phyloP scores from a whole-genome alignment of 2,329 filamentous ascomycete genomes.

The Aspergillus sp. region DNA sequence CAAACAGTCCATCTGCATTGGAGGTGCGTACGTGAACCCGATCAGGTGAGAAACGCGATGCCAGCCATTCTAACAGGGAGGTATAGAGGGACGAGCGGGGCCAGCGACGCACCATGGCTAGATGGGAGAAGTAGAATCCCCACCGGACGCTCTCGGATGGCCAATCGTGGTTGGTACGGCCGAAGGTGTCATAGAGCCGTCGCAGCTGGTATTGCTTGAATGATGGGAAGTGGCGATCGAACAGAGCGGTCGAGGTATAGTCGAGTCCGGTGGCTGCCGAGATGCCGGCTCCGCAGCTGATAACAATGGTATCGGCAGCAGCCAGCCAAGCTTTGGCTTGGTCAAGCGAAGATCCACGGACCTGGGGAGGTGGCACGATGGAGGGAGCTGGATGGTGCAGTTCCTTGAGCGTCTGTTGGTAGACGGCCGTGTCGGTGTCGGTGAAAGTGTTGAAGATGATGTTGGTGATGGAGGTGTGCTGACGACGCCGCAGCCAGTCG shows the following conservation, averaged over 20 bases:
- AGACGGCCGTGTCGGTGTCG: slow-evolving; percentile 19
- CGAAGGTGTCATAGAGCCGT: slow-evolving; percentile 24
- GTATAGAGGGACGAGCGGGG: slow-evolving; percentile 13
- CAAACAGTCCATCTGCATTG: slow-evolving; percentile 26
- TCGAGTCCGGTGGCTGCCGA: slow-evolving; percentile 27
- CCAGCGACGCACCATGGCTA: slow-evolving; percentile 23
- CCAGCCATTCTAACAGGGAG: background rate
- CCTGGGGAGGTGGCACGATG: background rate
- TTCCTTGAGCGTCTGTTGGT: background rate
- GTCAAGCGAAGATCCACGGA: background rate
- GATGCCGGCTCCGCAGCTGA: slow-evolving; percentile 25
- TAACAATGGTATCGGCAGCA: slow-evolving; percentile 23
- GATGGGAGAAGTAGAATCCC: slow-evolving; percentile 26
- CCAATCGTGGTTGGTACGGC: slow-evolving; percentile 18
- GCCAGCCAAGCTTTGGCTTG: slow-evolving; percentile 21
- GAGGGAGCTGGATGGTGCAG: background rate
- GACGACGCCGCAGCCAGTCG: slow-evolving; percentile 18
- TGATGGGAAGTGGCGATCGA: slow-evolving; percentile 24
- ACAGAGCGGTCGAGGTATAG: slow-evolving; percentile 28
- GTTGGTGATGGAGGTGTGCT: slow-evolving; percentile 20
- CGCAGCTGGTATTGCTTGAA: slow-evolving; percentile 35
- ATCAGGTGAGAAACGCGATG: background rate
- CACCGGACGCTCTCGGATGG: slow-evolving; percentile 20
- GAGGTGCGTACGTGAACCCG: slow-evolving; percentile 24
- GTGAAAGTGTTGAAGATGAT: slow-evolving; percentile 27